Conservation (phyloP, 2,329 filamentous ascomycete species). For the Penicillium sp. region DNA sequence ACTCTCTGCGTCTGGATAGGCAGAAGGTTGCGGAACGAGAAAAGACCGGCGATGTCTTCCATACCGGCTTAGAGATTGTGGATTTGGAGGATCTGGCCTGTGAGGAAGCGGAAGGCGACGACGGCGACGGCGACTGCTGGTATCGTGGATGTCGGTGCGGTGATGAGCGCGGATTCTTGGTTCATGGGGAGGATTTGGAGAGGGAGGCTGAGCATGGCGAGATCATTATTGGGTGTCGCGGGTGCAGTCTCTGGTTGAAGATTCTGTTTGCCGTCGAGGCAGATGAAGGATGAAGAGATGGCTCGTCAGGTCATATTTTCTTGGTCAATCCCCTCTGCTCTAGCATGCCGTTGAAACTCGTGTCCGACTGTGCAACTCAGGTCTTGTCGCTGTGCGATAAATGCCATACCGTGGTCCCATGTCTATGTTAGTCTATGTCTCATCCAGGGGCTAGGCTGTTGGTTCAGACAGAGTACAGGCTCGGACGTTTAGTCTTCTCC, state of each 20-base stretch:
- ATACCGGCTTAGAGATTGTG: conserved; percentile 55
- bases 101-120: conserved; percentile 34
- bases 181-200: conserved; percentile 55
- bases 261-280: conserved; percentile 54
- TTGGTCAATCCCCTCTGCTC: neutral
- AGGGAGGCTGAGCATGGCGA: conserved; percentile 53
- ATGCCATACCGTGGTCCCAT: neutral
- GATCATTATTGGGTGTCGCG: conserved; percentile 58
- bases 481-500: neutral
- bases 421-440: neutral
- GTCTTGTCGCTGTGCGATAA: neutral
- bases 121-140: conserved; percentile 51
- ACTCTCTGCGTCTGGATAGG: conserved; percentile 38
- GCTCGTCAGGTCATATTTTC: neutral
- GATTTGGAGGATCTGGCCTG: conserved; percentile 57
- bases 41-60: conserved; percentile 39
- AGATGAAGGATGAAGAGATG: conserved; percentile 19
- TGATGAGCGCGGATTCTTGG: conserved; percentile 54
- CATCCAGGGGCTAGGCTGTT: neutral
- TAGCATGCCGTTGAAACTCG: neutral
- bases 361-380: neutral
- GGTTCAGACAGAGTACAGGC: neutral
- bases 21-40: conserved; percentile 23
- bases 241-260: conserved; percentile 63
- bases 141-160: conserved; percentile 58